phyloP scores from a whole-genome alignment of 192 early-diverging fungal species.

The Linnemannia zychae region DNA sequence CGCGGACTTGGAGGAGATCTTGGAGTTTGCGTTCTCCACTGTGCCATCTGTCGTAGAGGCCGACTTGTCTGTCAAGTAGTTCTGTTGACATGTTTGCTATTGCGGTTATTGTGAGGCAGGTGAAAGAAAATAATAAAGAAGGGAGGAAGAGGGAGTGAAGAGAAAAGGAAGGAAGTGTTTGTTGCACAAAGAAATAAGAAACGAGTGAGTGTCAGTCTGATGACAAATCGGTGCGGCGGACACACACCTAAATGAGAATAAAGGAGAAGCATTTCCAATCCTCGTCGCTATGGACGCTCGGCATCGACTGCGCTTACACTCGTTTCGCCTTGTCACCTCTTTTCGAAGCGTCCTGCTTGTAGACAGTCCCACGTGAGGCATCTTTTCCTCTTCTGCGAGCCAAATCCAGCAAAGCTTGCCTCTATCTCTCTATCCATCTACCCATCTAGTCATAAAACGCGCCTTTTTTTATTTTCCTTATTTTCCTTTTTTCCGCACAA shows the following conservation, averaged over 20 bases:
- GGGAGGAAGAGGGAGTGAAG: no score
- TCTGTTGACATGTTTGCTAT: background rate
- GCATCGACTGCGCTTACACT: background rate
- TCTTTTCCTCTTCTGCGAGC: background rate
- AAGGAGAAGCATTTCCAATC: background rate
- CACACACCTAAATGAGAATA: background rate
- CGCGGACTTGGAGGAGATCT: conserved; percentile 35
- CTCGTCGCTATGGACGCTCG: background rate
- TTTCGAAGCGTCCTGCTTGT: background rate
- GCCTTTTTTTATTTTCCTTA: background rate
- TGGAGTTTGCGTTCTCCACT: conserved; percentile 36
- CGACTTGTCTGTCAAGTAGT: background rate
- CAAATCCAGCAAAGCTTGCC: no score
- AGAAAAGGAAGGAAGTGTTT: background rate
- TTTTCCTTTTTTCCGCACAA: no score
- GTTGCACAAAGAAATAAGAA: background rate
- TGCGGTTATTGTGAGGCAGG: background rate
- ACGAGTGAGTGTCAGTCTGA: background rate
- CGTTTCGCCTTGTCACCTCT: background rate
- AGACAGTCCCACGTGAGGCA: background rate
- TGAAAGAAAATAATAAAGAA: background rate
- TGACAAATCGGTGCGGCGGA: background rate
- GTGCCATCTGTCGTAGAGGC: conserved; percentile 45
- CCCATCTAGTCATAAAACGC: background rate
- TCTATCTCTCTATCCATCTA: background rate